Evolutionary conservation across 495 filamentous ascomycete genomes (phyloP).

Genomic region (Cudoniella acicularis): DNA sequence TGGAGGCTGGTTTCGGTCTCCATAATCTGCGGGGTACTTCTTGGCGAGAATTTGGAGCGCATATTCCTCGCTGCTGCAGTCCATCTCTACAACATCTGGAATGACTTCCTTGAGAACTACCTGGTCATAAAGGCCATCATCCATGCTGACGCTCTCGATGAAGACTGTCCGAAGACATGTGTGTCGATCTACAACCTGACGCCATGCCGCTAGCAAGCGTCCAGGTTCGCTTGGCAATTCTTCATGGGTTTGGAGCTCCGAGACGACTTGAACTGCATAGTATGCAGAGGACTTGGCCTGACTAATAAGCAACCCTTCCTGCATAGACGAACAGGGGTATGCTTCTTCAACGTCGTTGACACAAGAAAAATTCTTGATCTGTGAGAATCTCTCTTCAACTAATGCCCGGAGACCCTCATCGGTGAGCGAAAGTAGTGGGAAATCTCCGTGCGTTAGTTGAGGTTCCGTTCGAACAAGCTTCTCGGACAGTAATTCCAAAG

Average conservation of each 20-base stretch:
- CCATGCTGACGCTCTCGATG: constrained; percentile 37
- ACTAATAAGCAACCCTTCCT: constrained; percentile 63
- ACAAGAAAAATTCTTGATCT: constrained; percentile 40
- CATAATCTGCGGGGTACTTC: not conserved
- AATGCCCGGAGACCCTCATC: constrained; percentile 53
- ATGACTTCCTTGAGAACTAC: constrained; percentile 9
- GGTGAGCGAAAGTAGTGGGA: constrained; percentile 59
- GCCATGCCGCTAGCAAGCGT: constrained; percentile 40
- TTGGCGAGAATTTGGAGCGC: not conserved
- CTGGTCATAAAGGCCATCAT: constrained; percentile 43
- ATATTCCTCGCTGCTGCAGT: constrained; percentile 1
- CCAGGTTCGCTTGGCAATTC: not conserved
- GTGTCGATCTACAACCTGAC: constrained; percentile 49
- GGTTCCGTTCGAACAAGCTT: constrained; percentile 44
- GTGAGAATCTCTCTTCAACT: constrained; percentile 40
- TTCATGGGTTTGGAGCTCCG: not conserved
- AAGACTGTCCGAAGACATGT: constrained; percentile 53
- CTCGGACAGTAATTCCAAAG: constrained; percentile 47
- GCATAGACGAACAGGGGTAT: constrained; percentile 65
- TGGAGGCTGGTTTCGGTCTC: constrained; percentile 25
- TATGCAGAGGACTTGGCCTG: constrained; percentile 26
- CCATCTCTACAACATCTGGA: not conserved
- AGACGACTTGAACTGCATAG: constrained; percentile 14
- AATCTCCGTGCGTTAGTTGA: constrained; percentile 56
- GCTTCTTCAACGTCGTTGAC: constrained; percentile 51